Conservation (phyloP, 176 grass and related monocot genomes). For the Aegilops bicornis region DNA sequence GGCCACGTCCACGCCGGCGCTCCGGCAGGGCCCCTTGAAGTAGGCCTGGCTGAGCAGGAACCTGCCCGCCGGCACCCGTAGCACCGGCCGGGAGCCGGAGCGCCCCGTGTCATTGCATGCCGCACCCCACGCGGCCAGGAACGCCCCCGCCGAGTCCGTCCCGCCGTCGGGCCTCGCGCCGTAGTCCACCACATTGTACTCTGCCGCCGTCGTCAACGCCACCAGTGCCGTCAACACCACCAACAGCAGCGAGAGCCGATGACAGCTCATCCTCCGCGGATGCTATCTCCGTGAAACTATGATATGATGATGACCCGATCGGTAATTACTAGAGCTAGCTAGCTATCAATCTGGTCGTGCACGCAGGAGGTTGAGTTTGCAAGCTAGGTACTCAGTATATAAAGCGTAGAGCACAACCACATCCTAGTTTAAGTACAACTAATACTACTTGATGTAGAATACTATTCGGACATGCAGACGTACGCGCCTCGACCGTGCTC, state of each 20-base stretch:
- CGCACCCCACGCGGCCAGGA: constrained; percentile 41
- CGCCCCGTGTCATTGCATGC: constrained; percentile 21
- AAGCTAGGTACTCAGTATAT: too few species aligned
- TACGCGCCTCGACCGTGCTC: too few species aligned
- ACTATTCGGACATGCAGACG: too few species aligned
- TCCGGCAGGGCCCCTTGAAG: constrained; percentile 58
- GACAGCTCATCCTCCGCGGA: not conserved
- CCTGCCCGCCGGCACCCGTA: constrained; percentile 45
- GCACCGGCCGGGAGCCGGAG: constrained; percentile 4
- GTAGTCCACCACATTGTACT: constrained; percentile 52
- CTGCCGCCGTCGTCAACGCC: not conserved
- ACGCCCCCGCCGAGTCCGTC: constrained; percentile 33
- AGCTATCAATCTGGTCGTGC: too few species aligned
- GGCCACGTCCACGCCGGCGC: constrained; percentile 29
- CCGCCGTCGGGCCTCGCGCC: constrained; percentile 40
- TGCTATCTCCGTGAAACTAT: too few species aligned
- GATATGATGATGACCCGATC: too few species aligned
- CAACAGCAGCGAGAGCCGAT: not conserved
- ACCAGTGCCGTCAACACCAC: not conserved
- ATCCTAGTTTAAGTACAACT: too few species aligned
- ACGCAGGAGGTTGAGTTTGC: too few species aligned
- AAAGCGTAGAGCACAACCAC: too few species aligned
- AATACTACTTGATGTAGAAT: too few species aligned
- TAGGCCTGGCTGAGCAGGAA: constrained; percentile 47
- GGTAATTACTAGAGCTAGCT: too few species aligned